Evolutionary conservation across 2,329 filamentous ascomycete genomes (phyloP), one percentile per base, ranked within the genome.

Genomic region (Clarireedia monteithiana): DNA sequence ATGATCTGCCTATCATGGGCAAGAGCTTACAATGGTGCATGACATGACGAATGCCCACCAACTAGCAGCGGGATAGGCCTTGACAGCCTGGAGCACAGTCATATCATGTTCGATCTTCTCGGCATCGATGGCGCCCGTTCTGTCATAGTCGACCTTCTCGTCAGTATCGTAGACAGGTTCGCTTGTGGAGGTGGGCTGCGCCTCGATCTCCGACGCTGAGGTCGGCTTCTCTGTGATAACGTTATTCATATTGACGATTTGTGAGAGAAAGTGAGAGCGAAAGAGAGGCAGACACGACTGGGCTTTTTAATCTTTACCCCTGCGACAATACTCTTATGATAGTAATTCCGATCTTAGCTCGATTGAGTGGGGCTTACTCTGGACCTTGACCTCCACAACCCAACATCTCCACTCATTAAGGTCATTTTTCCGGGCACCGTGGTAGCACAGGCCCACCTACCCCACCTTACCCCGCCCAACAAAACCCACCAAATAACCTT

Each of bases 21-120:
- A 30, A 48, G 53, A 59, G 47, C 64, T 65, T 59, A 81, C 78
- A 70, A 81, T 81, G 23, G 75, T 79, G 70, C 67, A 79, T 30
- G 75, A 81, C 67, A 82, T 76, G 66, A 79, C 68, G 52, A 81
- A 79, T 9, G 77, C 78, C 78, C 78, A 81, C 59, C 74, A 74
- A 17, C 72, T 73, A 60, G 78, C 78, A 69, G 74, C 74, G 17
- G 78, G 78, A 65, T 81, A 78, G 12, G 71, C 72, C 66, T 70
- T 73, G 55, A 80, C 73, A 58, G 78, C 78, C 63, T 79, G 55
- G 15, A 74, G 47, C 57, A 78, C 75, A 1, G 64, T 69, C 77
- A 80, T 78, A 34, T 73, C 66, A 64, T 79, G 76, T 66, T 82
- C 78, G 26, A 61, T 66, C 59, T 74, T 76, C 70, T 85, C 82